A percentile compares a stretch with the other conserved stretches of the same genome.
Evolutionary conservation across 306 rosid species (phyloP).

Genomic region (cucumber (Cucumis sativus)): Cucumber_9930_V3 NC_026661.2:20356501-20357000

Average conservation of each 20-base stretch:
- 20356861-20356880: slow-evolving; percentile 49
- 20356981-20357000: background rate
- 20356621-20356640: slow-evolving; percentile 10
- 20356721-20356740: background rate
- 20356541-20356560: slow-evolving; percentile 9
- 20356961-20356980: background rate
- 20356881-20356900: slow-evolving; percentile 14
- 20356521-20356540: slow-evolving; percentile 33
- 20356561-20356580: slow-evolving; percentile 26
- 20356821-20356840: background rate
- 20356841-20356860: background rate
- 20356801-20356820: background rate
- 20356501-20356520: slow-evolving; percentile 48
- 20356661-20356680: slow-evolving; percentile 47
- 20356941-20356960: background rate
- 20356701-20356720: background rate
- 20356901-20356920: background rate
- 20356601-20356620: background rate
- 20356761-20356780: background rate
- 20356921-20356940: background rate
- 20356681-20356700: slow-evolving; percentile 24
- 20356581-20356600: slow-evolving; percentile 27
- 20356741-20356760: background rate
- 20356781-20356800: slow-evolving; percentile 17
- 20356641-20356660: slow-evolving; percentile 38